Conservation (phyloP, 2,329 filamentous ascomycete genomes). For the Helotiales sp. region DNA sequence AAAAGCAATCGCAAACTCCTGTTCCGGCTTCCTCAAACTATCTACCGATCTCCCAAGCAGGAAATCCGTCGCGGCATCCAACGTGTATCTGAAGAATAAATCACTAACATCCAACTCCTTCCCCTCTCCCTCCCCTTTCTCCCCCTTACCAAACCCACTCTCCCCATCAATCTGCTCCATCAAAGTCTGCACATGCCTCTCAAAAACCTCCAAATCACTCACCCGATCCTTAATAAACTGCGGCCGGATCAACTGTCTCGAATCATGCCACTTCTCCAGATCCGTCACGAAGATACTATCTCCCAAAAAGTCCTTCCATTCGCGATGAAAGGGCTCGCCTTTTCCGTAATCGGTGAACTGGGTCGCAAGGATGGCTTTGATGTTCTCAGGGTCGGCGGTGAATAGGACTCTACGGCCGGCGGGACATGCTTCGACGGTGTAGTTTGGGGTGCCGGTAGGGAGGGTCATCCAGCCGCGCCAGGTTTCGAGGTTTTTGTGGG, state of each 20-base stretch:
- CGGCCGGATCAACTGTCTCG: constrained; percentile 78
- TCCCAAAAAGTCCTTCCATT: constrained; percentile 76
- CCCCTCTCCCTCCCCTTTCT: constrained; percentile 48
- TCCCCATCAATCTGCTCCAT: constrained; percentile 65
- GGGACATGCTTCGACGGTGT: constrained; percentile 57
- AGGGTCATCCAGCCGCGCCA: constrained; percentile 57
- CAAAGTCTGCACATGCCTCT: constrained; percentile 74
- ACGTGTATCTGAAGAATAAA: constrained; percentile 80
- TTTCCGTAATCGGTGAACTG: constrained; percentile 88
- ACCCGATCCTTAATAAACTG: constrained; percentile 86
- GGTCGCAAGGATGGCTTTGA: constrained; percentile 85
- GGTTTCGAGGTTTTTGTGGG: constrained; percentile 52
- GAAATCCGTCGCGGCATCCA: constrained; percentile 87
- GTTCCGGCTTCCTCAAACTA: constrained; percentile 53
- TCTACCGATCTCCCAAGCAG: constrained; percentile 75
- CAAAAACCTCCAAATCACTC: constrained; percentile 78
- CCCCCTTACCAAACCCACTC: constrained; percentile 37
- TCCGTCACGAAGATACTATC: constrained; percentile 81
- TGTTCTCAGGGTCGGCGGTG: constrained; percentile 83
- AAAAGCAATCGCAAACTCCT: constrained; percentile 79
- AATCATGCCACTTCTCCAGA: constrained; percentile 74
- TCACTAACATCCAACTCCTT: constrained; percentile 70
- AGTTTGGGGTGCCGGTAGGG: constrained; percentile 35
- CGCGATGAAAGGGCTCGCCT: constrained; percentile 69
- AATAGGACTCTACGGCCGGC: constrained; percentile 48